Evolutionary conservation across 1,139 yeast genomes (phyloP), one percentile per base, ranked within the genome.

Genomic region (Candida gigantensis): DNA sequence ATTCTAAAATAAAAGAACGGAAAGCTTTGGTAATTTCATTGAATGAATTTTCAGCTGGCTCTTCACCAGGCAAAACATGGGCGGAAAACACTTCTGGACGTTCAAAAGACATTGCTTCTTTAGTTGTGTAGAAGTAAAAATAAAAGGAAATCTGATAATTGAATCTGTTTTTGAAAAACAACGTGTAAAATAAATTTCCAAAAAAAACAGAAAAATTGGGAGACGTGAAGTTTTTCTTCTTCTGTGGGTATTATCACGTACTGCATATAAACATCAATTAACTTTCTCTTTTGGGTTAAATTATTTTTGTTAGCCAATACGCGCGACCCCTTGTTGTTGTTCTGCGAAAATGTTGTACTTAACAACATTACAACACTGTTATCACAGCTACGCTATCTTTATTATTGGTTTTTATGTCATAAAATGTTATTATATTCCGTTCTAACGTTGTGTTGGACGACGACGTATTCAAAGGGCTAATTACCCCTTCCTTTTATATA

Each of bases 1-100:
- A 94, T 58, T 90, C 96, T 41, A 89, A 72, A 33, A 94, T 76
- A 58, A 94, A 94, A 47, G 80, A 73, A 46, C 84, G 79, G 69
- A 92, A 89, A 13, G 90, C 87, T 48, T 79, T 78, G 54, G 84
- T 81, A 48, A 88, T 75, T 58, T 87, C 96, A 41, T 85, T 78
- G 60, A 79, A 79, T 27, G 87, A 73, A 46, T 77, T 81, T 43
- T 82, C 87, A 32, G 73, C 76, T 2, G 81, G 77, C 31, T 76
- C 74, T 45, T 84, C 90, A 14, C 95, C 95, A 18, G 92, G 94
- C 41, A 89, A 74, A 11, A 89, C 97, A 26, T 84, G 84, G 6
- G 97, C 92, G 30, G 92, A 73, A 57, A 76, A 90, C 5, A 84
- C 76, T 43, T 86, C 87, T 16, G 90, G 80, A 65, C 87, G 79